phyloP scores from a whole-genome alignment of 225 moss, liverwort and hornwort genomes.

The Polytrichum commune region DNA sequence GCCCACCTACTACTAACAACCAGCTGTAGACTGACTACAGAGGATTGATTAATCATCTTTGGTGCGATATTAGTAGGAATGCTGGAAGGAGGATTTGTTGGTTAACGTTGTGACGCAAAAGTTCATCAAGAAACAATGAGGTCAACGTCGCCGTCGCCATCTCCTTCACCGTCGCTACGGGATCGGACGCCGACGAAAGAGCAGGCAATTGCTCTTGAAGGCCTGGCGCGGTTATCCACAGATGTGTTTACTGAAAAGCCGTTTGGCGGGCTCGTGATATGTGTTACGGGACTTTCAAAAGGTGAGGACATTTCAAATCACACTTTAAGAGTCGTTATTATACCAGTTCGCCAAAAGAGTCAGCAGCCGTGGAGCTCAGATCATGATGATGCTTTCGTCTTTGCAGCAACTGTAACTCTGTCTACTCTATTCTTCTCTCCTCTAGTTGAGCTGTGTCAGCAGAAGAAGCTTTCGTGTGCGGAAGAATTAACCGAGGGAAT shows the following conservation, averaged over 20 bases:
- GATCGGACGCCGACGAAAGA: conserved; percentile 34
- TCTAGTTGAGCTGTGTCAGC: too few relatives aligned
- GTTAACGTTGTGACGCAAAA: conserved; percentile 8
- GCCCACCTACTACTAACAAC: conserved; percentile 10
- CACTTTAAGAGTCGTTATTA: too few relatives aligned
- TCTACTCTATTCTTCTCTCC: too few relatives aligned
- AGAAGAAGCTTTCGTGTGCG: too few relatives aligned
- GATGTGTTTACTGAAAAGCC: conserved; percentile 40
- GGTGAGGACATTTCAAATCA: conserved; percentile 22
- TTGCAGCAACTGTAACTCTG: too few relatives aligned
- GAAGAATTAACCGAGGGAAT: too few relatives aligned
- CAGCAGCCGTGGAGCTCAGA: too few relatives aligned
- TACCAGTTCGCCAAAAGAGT: too few relatives aligned
- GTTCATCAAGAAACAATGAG: conserved; percentile 24
- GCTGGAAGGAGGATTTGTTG: conserved; percentile 5
- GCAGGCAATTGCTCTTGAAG: conserved; percentile 39
- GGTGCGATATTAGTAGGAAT: conserved; percentile 2
- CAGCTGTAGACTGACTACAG: too few relatives aligned
- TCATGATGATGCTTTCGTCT: too few relatives aligned
- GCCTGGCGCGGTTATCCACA: conserved; percentile 45
- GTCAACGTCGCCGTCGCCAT: conserved; percentile 49
- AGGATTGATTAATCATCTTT: too few relatives aligned
- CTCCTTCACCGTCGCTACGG: conserved; percentile 45
- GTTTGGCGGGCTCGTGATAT: conserved; percentile 48
- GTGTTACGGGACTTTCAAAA: conserved; percentile 66